phyloP scores from a whole-genome alignment of 371 early-diverging fungal species.

The Mucor plumbeus region DNA sequence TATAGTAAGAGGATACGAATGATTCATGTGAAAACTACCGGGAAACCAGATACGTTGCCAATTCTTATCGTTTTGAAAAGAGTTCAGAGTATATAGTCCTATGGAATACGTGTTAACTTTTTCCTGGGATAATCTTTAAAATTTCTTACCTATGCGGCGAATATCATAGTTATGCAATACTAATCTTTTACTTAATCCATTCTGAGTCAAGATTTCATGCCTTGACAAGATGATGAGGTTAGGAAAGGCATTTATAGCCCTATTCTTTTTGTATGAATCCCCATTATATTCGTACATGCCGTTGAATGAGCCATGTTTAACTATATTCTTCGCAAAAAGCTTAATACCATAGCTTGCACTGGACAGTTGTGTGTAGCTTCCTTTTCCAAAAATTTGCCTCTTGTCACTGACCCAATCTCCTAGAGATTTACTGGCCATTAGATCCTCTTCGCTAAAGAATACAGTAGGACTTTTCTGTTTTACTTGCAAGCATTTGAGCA shows the following conservation, averaged over 20 bases:
- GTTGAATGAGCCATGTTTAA: background rate
- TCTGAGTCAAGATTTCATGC: background rate
- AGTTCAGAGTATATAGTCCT: background rate
- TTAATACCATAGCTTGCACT: background rate
- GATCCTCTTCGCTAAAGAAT: background rate
- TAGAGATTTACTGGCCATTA: background rate
- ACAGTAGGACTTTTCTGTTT: background rate
- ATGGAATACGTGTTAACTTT: background rate
- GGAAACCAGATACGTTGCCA: background rate
- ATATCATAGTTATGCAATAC: constrained; percentile 2
- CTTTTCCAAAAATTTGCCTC: background rate
- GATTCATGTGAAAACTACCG: background rate
- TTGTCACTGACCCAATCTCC: background rate
- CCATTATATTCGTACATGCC: background rate
- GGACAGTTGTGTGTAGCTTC: background rate
- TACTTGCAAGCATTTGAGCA: background rate
- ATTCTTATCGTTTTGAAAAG: background rate
- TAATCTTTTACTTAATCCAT: background rate
- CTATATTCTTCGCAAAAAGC: background rate
- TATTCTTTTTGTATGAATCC: background rate
- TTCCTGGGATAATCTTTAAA: background rate
- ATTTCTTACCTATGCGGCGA: background rate
- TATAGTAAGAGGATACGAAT: background rate
- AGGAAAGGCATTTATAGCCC: background rate
- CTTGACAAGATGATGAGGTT: background rate